These are phyloP conservation scores for Massarina eburnea DNA, from an alignment of 2,329 filamentous ascomycete genomes.

Conservation along the genomic window DNA sequence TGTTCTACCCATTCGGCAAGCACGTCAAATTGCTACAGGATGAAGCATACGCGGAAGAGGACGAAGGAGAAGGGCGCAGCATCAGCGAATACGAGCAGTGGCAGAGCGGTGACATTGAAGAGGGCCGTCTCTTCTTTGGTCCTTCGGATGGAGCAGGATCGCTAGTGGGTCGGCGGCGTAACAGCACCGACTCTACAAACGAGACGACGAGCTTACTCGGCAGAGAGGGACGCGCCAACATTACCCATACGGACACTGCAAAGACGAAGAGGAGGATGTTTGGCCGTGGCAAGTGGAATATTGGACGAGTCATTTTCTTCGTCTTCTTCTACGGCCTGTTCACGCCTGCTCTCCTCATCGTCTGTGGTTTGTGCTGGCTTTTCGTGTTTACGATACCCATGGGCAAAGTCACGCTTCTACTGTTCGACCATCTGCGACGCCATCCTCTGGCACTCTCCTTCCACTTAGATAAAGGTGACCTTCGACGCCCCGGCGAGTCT, in stretches of 20 bases:
- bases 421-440: conserved; percentile 88
- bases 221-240: conserved; percentile 57
- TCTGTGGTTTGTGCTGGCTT: conserved; percentile 90
- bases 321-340: conserved; percentile 93
- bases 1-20: conserved; percentile 96
- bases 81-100: conserved; percentile 99
- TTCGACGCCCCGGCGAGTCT: conserved; percentile 69
- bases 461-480: conserved; percentile 78
- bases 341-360: conserved; percentile 80
- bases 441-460: conserved; percentile 93
- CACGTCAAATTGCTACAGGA: conserved; percentile 93
- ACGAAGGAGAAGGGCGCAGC: conserved; percentile 91
- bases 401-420: conserved; percentile 88
- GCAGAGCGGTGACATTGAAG: conserved; percentile 96
- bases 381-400: conserved; percentile 98
- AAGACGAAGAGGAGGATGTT: conserved; percentile 80
- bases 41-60: conserved; percentile 90
- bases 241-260: conserved; percentile 40
- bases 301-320: conserved; percentile 94
- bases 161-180: conserved; percentile 80
- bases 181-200: conserved; percentile 84
- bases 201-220: conserved; percentile 91
- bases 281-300: conserved; percentile 92
- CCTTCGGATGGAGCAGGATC: conserved; percentile 70
- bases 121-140: conserved; percentile 94